A percentile compares a stretch with the other conserved stretches of the same genome.
phyloP scores from a whole-genome alignment of 2,329 filamentous ascomycete genomes.

The Aspergillus quadrilineatus region DNA sequence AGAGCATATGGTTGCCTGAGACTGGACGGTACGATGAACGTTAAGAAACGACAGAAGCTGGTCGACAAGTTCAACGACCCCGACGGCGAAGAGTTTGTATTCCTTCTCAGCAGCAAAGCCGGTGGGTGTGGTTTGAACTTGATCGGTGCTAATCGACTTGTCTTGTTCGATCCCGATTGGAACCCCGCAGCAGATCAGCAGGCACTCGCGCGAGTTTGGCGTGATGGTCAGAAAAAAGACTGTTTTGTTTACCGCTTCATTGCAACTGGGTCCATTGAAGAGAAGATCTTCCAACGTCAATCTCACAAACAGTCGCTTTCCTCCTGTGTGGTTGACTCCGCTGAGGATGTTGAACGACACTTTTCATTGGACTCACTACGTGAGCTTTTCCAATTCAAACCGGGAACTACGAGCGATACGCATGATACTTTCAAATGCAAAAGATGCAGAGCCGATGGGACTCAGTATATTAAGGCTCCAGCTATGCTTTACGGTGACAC shows the following conservation, averaged over 20 bases:
- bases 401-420: constrained; percentile 83
- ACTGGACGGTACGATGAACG: constrained; percentile 95
- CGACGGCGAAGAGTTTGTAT: constrained; percentile 84
- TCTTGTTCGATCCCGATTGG: constrained; percentile 97
- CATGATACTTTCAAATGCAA: constrained; percentile 99
- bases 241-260: constrained; percentile 99
- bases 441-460: constrained; percentile 82
- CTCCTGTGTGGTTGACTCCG: constrained; percentile 92
- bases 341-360: constrained; percentile 94
- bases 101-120: constrained; percentile 93
- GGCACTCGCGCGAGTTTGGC: constrained; percentile 94
- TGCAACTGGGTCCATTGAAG: constrained; percentile 93
- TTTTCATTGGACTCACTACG: constrained; percentile 88
- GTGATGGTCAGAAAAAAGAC: constrained; percentile 98
- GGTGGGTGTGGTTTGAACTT: constrained; percentile 95
- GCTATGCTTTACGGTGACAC: constrained; percentile 98
- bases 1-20: constrained; percentile 82
- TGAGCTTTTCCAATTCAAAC: constrained; percentile 90
- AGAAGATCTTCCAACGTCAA: constrained; percentile 98
- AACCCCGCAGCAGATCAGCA: constrained; percentile 98
- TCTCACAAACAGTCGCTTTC: constrained; percentile 97
- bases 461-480: constrained; percentile 82
- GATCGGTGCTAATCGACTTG: constrained; percentile 88
- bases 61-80: constrained; percentile 98
- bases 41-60: constrained; percentile 93